Conservation (phyloP, 1,139 yeast species). For the Suhomyces bribrorum region DNA sequence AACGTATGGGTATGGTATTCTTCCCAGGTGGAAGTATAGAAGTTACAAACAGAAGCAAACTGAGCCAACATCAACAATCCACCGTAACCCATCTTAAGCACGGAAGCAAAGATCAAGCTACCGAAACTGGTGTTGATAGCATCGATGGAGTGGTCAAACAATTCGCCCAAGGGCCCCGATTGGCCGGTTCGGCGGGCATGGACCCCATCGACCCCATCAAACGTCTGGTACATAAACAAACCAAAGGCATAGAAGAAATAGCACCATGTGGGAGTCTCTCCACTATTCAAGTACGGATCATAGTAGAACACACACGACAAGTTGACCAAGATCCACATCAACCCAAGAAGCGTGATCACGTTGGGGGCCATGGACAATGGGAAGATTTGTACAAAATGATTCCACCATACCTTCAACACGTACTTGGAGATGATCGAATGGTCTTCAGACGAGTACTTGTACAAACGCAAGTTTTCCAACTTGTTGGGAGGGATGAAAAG, state of each 20-base stretch:
- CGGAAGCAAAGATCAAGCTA: constrained; percentile 69
- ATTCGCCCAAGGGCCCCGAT: constrained; percentile 91
- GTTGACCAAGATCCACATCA: constrained; percentile 67
- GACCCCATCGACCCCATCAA: constrained; percentile 94
- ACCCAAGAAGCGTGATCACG: constrained; percentile 78
- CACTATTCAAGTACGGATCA: constrained; percentile 62
- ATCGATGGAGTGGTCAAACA: constrained; percentile 92
- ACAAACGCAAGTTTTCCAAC: constrained; percentile 62
- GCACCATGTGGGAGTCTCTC: constrained; percentile 75
- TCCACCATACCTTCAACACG: constrained; percentile 79
- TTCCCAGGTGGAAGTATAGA: constrained; percentile 93
- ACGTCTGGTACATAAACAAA: constrained; percentile 87
- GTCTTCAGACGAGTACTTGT: constrained; percentile 78
- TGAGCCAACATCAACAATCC: constrained; percentile 65
- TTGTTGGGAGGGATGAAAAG: constrained; percentile 64
- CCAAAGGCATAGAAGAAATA: constrained; percentile 81
- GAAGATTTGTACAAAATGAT: constrained; percentile 66
- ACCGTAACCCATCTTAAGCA: constrained; percentile 70
- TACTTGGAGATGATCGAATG: constrained; percentile 75
- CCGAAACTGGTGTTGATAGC: constrained; percentile 88
- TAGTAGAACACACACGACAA: constrained; percentile 65
- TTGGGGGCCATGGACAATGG: constrained; percentile 90
- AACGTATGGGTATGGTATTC: constrained; percentile 89
- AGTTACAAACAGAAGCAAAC: constrained; percentile 76
- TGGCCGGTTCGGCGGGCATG: constrained; percentile 94